Percentiles rank a stretch among this genome's conserved stretches.
Conservation (phyloP, 2,329 filamentous ascomycete species). For the Thielaviopsis ethacetica region DNA sequence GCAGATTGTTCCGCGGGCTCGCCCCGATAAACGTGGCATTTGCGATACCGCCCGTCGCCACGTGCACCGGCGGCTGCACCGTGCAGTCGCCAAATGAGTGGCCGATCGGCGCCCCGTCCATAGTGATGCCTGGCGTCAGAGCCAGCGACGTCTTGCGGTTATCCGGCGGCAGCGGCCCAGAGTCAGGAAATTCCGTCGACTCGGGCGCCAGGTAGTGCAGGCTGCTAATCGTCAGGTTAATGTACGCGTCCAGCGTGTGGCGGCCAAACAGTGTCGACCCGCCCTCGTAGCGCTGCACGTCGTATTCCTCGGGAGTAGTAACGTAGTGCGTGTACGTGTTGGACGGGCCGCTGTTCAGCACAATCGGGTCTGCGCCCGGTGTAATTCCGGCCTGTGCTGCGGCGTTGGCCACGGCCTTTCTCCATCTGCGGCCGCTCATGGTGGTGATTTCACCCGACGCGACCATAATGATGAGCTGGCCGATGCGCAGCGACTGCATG, state of each 20-base stretch:
- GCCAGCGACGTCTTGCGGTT: conserved; percentile 58
- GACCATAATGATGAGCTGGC: conserved; percentile 72
- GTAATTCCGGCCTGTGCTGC: conserved; percentile 27
- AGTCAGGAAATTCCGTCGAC: conserved; percentile 21
- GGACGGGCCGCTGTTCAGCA: conserved; percentile 71
- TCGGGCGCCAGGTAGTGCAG: conserved; percentile 47
- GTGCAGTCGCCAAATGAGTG: conserved; percentile 54
- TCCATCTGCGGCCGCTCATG: conserved; percentile 82
- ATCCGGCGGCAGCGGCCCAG: conserved; percentile 52
- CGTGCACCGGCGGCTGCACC: conserved; percentile 27
- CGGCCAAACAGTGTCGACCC: conserved; percentile 77
- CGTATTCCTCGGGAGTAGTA: conserved; percentile 17
- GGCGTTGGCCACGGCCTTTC: conserved; percentile 44
- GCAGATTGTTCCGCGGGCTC: conserved; percentile 75
- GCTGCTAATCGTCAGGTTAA: conserved; percentile 58
- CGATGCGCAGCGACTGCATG: conserved; percentile 66
- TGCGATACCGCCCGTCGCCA: conserved; percentile 38
- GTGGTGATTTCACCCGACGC: conserved; percentile 77
- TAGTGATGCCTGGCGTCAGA: conserved; percentile 66
- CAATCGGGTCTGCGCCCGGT: conserved; percentile 35
- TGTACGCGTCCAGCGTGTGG: conserved; percentile 71
- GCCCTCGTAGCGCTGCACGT: conserved; percentile 75
- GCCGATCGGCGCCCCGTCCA: conserved; percentile 49
- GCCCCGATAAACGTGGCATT: conserved; percentile 63
- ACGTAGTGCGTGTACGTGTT: conserved; percentile 58